Evolutionary conservation across 2,329 filamentous ascomycete genomes (phyloP).

Genomic region (Pyricularia pennisetigena): DNA sequence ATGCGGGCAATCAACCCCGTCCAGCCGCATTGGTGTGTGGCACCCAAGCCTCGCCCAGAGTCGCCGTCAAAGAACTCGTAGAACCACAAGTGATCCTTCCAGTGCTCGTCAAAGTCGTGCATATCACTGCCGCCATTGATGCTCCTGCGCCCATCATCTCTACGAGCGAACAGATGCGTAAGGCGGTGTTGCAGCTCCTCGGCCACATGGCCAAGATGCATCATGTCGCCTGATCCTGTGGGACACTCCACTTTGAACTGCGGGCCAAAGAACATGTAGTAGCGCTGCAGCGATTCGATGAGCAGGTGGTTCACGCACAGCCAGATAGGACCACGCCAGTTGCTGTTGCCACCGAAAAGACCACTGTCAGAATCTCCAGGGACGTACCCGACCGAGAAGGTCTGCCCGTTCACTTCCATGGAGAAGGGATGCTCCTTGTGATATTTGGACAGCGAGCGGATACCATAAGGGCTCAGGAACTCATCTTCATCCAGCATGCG

Average conservation of each 20-base stretch:
- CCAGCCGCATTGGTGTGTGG: constrained; percentile 94
- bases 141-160: constrained; percentile 76
- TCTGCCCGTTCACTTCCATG: constrained; percentile 92
- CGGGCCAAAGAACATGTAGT: constrained; percentile 92
- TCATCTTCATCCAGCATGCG: constrained; percentile 92
- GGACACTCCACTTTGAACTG: constrained; percentile 87
- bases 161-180: constrained; percentile 80
- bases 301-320: constrained; percentile 91
- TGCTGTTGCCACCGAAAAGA: constrained; percentile 93
- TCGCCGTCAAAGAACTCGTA: constrained; percentile 97
- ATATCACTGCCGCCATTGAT: constrained; percentile 79
- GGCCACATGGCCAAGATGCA: constrained; percentile 91
- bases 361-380: constrained; percentile 95
- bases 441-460: constrained; percentile 83
- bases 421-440: constrained; percentile 85
- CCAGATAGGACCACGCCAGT: constrained; percentile 96
- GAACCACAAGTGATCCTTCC: constrained; percentile 93
- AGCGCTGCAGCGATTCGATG: constrained; percentile 87
- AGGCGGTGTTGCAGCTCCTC: constrained; percentile 92
- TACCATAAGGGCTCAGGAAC: constrained; percentile 83
- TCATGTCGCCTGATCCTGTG: constrained; percentile 83
- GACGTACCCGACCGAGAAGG: constrained; percentile 80
- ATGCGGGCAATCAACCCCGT: constrained; percentile 91
- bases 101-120: constrained; percentile 84
- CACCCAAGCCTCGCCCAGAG: constrained; percentile 76